Percentiles rank a stretch among this genome's conserved stretches.
Evolutionary conservation across 2,329 filamentous ascomycete genomes (phyloP).

Genomic region (Aspergillus oerlinghausenensis): DNA sequence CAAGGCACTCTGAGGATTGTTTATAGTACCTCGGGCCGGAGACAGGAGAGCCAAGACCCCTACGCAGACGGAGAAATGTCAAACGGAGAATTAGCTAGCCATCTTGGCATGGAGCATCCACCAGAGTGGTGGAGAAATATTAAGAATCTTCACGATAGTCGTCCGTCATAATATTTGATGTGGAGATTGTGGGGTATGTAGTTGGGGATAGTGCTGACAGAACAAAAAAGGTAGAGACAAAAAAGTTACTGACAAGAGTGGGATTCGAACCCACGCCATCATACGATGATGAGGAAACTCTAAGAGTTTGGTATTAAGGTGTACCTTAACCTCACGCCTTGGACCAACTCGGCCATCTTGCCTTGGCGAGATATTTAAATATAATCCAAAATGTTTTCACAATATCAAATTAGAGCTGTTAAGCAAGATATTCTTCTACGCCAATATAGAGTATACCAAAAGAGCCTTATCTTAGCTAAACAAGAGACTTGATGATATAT

Average conservation of each 20-base stretch:
- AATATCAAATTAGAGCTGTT: too few relatives aligned
- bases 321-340: constrained; percentile 32
- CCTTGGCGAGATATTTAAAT: too few relatives aligned
- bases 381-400: too few relatives aligned
- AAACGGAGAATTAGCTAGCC: background rate
- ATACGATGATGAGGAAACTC: background rate
- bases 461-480: too few relatives aligned
- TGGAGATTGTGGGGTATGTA: too few relatives aligned
- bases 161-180: background rate
- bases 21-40: background rate
- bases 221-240: background rate
- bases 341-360: constrained; percentile 36
- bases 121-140: background rate
- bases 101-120: background rate
- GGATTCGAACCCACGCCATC: background rate
- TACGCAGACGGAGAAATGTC: background rate
- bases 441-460: too few relatives aligned
- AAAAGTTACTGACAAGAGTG: background rate
- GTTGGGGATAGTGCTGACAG: too few relatives aligned
- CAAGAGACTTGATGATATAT: background rate
- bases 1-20: background rate
- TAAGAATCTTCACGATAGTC: background rate
- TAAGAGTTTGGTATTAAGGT: background rate
- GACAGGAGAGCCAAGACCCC: background rate
- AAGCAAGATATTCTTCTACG: too few relatives aligned